Conservation (phyloP, 1,284 basidiomycete genomes). For the Pyrrhoderma lamaoense region DNA sequence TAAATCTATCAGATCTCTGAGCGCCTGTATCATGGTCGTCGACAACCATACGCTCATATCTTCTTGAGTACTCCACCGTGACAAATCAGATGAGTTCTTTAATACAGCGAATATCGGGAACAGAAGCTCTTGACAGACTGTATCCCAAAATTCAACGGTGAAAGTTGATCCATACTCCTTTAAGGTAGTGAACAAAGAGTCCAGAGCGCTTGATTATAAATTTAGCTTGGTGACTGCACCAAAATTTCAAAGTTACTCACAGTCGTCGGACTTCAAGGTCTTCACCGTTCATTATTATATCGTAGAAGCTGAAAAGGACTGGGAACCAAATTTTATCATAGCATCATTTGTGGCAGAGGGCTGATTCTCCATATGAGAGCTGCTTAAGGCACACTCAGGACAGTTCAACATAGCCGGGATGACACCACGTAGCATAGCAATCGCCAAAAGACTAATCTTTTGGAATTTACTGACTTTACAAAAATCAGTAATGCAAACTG, state of each 20-base stretch:
- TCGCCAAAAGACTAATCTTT: slow-evolving; percentile 93
- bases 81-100: slow-evolving; percentile 84
- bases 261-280: slow-evolving; percentile 94
- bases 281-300: slow-evolving; percentile 99
- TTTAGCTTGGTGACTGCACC: slow-evolving; percentile 15
- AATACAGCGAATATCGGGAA: slow-evolving; percentile 99
- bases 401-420: slow-evolving; percentile 88
- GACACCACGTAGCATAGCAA: slow-evolving; percentile 90
- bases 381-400: slow-evolving; percentile 68
- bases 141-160: slow-evolving; percentile 95
- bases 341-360: slow-evolving; percentile 51
- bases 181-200: slow-evolving; percentile 91
- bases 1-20: slow-evolving; percentile 91
- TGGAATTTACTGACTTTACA: slow-evolving; percentile 99
- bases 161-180: slow-evolving; percentile 87
- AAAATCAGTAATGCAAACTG: slow-evolving; percentile 97
- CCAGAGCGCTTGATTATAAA: slow-evolving; percentile 64
- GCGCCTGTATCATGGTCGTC: slow-evolving; percentile 98
- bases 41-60: slow-evolving; percentile 99
- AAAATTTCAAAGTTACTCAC: slow-evolving; percentile 45
- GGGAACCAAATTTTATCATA: slow-evolving; percentile 98
- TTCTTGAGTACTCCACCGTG: slow-evolving; percentile 91
- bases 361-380: slow-evolving; percentile 1
- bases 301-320: slow-evolving; percentile 93
- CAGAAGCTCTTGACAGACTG: slow-evolving; percentile 91